Percentiles rank a stretch among this genome's conserved stretches.
phyloP scores from a whole-genome alignment of 306 rosid species.

The Boehmeria nivea region DNA sequence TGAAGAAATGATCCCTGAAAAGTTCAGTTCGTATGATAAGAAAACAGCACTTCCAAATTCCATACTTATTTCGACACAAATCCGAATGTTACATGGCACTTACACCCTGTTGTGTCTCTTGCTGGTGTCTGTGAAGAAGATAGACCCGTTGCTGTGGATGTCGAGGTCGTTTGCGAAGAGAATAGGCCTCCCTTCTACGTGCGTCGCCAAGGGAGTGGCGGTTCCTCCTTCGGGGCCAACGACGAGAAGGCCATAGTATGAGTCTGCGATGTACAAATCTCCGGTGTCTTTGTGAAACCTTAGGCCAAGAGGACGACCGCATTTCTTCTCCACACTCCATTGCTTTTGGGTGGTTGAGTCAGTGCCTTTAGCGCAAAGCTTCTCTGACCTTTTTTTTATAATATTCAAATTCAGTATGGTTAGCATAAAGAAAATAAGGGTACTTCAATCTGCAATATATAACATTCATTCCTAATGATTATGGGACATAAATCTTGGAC shows the following conservation, averaged over 20 bases:
- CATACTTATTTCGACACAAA: not conserved
- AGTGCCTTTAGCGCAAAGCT: slow-evolving; percentile 56
- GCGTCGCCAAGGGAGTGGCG: slow-evolving; percentile 65
- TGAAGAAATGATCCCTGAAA: slow-evolving; percentile 62
- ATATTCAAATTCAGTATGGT: not conserved
- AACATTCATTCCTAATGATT: too few relatives aligned
- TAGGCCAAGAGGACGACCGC: slow-evolving; percentile 83
- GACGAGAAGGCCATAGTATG: slow-evolving; percentile 74
- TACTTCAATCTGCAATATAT: not conserved
- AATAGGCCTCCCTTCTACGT: slow-evolving; percentile 62
- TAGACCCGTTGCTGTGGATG: slow-evolving; percentile 74
- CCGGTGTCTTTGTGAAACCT: slow-evolving; percentile 71
- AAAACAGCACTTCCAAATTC: not conserved
- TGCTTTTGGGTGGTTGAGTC: slow-evolving; percentile 79
- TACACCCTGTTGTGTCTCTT: slow-evolving; percentile 79
- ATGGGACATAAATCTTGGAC: too few relatives aligned
- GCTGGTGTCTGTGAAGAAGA: slow-evolving; percentile 91
- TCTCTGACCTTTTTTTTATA: slow-evolving; percentile 82
- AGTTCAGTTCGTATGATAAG: not conserved
- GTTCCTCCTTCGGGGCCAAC: slow-evolving; percentile 83
- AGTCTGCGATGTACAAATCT: slow-evolving; percentile 73
- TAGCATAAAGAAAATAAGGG: not conserved
- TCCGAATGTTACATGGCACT: not conserved
- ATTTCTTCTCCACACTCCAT: slow-evolving; percentile 79
- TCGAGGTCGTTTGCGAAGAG: slow-evolving; percentile 94